A percentile compares a stretch with the other conserved stretches of the same genome.
phyloP scores from a whole-genome alignment of 768 basidiomycete species.

The Ephemerocybe angulata region DNA sequence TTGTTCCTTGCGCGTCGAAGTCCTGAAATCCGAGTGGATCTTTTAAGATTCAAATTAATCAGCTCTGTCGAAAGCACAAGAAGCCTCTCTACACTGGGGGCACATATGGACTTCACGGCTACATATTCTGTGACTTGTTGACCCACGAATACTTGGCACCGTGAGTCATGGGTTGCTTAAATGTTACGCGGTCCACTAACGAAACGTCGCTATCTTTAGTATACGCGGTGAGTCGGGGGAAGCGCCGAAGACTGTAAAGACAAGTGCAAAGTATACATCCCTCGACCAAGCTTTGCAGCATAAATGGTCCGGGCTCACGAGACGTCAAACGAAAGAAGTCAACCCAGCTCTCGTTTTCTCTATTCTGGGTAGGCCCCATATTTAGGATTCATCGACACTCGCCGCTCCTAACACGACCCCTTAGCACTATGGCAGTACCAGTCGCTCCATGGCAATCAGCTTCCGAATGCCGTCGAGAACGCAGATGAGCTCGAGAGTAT shows the following conservation, averaged over 20 bases:
- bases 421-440: constrained; percentile 86
- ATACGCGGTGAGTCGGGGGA: constrained; percentile 62
- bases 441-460: constrained; percentile 40
- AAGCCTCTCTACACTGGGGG: constrained; percentile 92
- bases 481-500: constrained; percentile 59
- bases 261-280: constrained; percentile 61
- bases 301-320: constrained; percentile 66
- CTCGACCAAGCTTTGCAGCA: constrained; percentile 60
- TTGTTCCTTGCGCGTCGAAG: constrained; percentile 9
- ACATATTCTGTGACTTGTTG: constrained; percentile 91
- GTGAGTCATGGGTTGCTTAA: constrained; percentile 45
- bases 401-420: not conserved
- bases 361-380: constrained; percentile 55
- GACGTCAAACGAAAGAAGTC: constrained; percentile 77
- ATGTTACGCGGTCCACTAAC: constrained; percentile 4
- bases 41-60: constrained; percentile 70
- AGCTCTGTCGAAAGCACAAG: constrained; percentile 64
- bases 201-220: constrained; percentile 31
- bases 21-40: constrained; percentile 7
- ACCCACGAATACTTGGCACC: constrained; percentile 81
- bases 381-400: constrained; percentile 2
- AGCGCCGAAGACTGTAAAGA: constrained; percentile 54
- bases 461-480: constrained; percentile 51
- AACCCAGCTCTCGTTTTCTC: constrained; percentile 71
- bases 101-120: constrained; percentile 86